Evolutionary conservation across 805 yeast genomes (phyloP).

Genomic region (Yarrowia bubula): DNA sequence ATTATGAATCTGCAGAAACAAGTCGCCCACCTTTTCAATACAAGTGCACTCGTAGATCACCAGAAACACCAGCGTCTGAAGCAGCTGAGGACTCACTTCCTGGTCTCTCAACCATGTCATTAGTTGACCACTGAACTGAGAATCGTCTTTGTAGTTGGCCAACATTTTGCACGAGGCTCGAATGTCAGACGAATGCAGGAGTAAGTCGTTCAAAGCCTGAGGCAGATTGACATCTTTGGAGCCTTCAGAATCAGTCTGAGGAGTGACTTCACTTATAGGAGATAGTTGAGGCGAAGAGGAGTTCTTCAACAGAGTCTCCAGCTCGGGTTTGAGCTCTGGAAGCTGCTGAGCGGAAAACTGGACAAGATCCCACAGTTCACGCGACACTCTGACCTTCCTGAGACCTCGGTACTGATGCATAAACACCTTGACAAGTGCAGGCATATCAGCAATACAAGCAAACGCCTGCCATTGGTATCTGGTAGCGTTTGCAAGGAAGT

Average conservation of each 20-base stretch:
- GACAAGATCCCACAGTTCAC: constrained; percentile 33
- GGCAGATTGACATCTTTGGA: constrained; percentile 25
- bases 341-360: constrained; percentile 31
- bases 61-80: constrained; percentile 43
- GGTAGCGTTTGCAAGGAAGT: constrained; percentile 41
- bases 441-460: constrained; percentile 31
- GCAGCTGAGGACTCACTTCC: constrained; percentile 36
- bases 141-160: constrained; percentile 31
- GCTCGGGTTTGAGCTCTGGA: constrained; percentile 30
- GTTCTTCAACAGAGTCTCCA: constrained; percentile 31
- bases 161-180: constrained; percentile 29
- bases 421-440: constrained; percentile 31
- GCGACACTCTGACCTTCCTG: constrained; percentile 31
- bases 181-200: constrained; percentile 29
- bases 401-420: constrained; percentile 30
- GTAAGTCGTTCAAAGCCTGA: constrained; percentile 25
- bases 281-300: constrained; percentile 32
- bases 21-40: constrained; percentile 40
- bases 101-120: constrained; percentile 36
- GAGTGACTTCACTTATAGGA: constrained; percentile 34
- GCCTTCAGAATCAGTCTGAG: constrained; percentile 5
- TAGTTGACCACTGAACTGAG: constrained; percentile 32
- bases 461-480: constrained; percentile 30
- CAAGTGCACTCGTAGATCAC: constrained; percentile 42
- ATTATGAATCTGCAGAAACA: constrained; percentile 35